Evolutionary conservation across 2,329 filamentous ascomycete species (phyloP).

Genomic region (Cercospora nicotianae): DNA sequence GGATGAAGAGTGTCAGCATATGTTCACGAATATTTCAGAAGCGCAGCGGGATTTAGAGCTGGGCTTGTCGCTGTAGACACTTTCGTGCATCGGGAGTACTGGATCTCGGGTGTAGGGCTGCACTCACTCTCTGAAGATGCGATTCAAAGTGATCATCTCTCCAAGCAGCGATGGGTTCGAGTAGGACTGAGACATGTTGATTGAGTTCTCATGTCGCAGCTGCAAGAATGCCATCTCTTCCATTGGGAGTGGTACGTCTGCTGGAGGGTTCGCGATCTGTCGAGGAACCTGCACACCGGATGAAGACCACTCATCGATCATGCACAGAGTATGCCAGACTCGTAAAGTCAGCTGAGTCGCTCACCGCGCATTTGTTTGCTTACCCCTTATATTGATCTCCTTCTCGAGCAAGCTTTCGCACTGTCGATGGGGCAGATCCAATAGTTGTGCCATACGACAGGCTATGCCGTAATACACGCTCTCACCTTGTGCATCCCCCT

Average conservation of each 20-base stretch:
- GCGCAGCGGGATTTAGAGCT: not conserved
- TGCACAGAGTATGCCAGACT: slow-evolving; percentile 15
- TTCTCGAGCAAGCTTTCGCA: slow-evolving; percentile 7
- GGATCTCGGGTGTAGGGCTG: no score
- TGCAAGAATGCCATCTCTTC: slow-evolving; percentile 14
- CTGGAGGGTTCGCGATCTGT: slow-evolving; percentile 11
- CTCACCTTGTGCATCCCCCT: slow-evolving; percentile 11
- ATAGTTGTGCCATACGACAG: slow-evolving; percentile 12
- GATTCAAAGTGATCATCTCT: slow-evolving; percentile 14
- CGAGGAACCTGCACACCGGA: slow-evolving; percentile 13
- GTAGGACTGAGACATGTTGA: slow-evolving; percentile 1
- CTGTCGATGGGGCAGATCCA: slow-evolving; percentile 7
- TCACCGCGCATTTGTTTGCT: not conserved
- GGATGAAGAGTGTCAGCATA: not conserved
- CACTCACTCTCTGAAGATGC: slow-evolving; percentile 14
- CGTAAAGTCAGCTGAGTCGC: not conserved
- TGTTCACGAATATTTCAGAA: not conserved
- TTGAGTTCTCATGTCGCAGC: not conserved
- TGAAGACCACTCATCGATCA: slow-evolving; percentile 17
- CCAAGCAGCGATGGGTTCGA: slow-evolving; percentile 5
- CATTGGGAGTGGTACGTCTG: slow-evolving; percentile 12
- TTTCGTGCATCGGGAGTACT: not conserved
- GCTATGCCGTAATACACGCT: slow-evolving; percentile 15
- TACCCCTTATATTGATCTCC: slow-evolving; percentile 13
- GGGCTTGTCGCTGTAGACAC: not conserved